These are phyloP conservation scores for Lactarius pseudohatsudake DNA, from an alignment of 768 basidiomycete species.

Conservation along the genomic window DNA sequence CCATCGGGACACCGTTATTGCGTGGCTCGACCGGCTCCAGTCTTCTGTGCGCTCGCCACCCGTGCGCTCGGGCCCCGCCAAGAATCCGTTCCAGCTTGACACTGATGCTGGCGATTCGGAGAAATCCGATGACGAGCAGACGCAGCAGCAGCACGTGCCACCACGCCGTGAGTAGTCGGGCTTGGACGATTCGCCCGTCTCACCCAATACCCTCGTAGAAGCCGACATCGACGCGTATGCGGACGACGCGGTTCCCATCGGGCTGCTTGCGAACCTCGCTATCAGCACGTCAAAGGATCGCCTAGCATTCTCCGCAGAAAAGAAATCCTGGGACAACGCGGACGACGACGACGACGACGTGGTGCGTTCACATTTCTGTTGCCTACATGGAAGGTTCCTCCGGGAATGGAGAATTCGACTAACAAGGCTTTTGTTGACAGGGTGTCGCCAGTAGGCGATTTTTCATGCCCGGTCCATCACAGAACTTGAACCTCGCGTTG, in stretches of 20 bases:
- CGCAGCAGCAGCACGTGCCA: conserved; percentile 3
- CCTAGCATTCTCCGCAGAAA: conserved; percentile 31
- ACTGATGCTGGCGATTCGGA: conserved; percentile 38
- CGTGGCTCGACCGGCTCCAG: conserved; percentile 73
- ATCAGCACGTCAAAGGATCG: conserved; percentile 53
- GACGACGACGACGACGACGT: conserved; percentile 34
- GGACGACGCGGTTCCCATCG: conserved; percentile 70
- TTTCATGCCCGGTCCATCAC: conserved; percentile 79
- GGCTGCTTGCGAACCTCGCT: conserved; percentile 70
- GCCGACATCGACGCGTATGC: conserved; percentile 39
- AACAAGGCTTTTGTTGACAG: conserved; percentile 37
- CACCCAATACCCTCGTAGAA: conserved; percentile 33
- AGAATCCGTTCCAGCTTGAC: conserved; percentile 44
- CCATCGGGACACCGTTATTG: conserved; percentile 64
- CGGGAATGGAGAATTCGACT: not conserved
- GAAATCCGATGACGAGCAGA: conserved; percentile 25
- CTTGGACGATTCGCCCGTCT: conserved; percentile 24
- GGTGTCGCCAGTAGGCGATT: conserved; percentile 80
- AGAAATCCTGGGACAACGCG: conserved; percentile 29
- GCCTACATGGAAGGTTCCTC: conserved; percentile 31
- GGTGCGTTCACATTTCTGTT: conserved; percentile 14
- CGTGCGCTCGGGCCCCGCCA: conserved; percentile 42
- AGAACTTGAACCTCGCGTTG: conserved; percentile 58
- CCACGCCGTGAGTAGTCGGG: conserved; percentile 16
- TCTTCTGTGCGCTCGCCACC: conserved; percentile 55